Evolutionary conservation across 345 rosid species (phyloP), one percentile per base, ranked within the genome.

Genomic region (Linum usitatissimum): DNA sequence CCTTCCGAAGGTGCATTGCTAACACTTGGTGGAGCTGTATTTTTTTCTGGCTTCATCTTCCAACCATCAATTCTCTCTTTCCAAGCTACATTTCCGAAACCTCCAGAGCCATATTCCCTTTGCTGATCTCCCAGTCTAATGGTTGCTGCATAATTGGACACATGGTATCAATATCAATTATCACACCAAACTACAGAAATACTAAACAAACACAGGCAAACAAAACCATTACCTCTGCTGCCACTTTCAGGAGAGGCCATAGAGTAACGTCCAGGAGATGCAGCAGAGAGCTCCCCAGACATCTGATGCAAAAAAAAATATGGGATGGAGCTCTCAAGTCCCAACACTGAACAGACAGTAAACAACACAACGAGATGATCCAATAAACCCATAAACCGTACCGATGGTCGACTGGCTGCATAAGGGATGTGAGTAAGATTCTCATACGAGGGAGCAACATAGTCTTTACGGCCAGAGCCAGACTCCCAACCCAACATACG

Each of bases 31-130:
- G 78, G 74, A 66, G 71, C 71, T 62, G 63, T 53, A 48, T 48
- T 66, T 63, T 74, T 74, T 53, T 74, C 78, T 17, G 68, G 68
- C 67, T 74, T 74, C 71, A 74, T 70, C 69, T 70, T 74, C 78
- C 78, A 74, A 30, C 73, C 79, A 57, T 76, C 76, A 58, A 76
- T 68, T 77, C 91, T 83, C 84, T 87, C 91, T 74, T 83, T 87
- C 95, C 95, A 87, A 42, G 95, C 95, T 61, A 87, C 91, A 65
- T 83, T 85, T 71, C 87, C 83, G 34, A 80, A 49, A 62, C 88
- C 86, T 38, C 82, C 68, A 0, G 86, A 72, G 59, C 84, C 83
- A 57, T 76, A 83, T 51, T 80, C 84, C 69, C 85, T 73, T 61
- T 71, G 81, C 60, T 85, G 91, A 72, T 88, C 91, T 36, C 51